Conservation (phyloP, 441 rosid species). For the Populus hybrid region DNA sequence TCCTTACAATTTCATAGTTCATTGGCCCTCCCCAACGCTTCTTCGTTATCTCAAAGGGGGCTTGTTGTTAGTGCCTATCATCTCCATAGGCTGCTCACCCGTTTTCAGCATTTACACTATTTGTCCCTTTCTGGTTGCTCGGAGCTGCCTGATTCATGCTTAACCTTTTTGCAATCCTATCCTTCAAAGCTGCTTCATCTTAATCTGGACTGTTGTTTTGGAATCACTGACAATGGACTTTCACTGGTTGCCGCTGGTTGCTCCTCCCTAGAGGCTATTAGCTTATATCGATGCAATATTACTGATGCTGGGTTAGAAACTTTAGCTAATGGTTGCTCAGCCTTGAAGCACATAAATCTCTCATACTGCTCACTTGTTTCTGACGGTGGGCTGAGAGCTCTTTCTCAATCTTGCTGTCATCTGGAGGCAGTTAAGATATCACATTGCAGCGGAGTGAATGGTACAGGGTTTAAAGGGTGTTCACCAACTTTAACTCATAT, state of each 20-base stretch:
- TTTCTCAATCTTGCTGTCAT: slow-evolving; percentile 49
- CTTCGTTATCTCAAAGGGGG: slow-evolving; percentile 34
- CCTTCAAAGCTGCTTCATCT: slow-evolving; percentile 54
- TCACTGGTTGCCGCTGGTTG: slow-evolving; percentile 48
- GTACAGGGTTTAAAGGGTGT: slow-evolving; percentile 68
- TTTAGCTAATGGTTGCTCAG: slow-evolving; percentile 44
- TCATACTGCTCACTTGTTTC: slow-evolving; percentile 53
- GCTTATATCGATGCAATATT: slow-evolving; percentile 66
- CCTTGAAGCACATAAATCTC: slow-evolving; percentile 53
- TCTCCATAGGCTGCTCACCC: slow-evolving; percentile 58
- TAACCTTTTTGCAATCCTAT: slow-evolving; percentile 40
- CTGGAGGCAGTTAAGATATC: slow-evolving; percentile 62
- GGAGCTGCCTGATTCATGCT: slow-evolving; percentile 51
- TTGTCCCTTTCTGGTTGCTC: slow-evolving; percentile 77
- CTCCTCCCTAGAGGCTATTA: slow-evolving; percentile 46
- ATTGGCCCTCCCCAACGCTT: slow-evolving; percentile 21
- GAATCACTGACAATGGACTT: slow-evolving; percentile 60
- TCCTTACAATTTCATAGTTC: slow-evolving; percentile 66
- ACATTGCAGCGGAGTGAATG: slow-evolving; percentile 46
- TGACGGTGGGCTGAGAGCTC: slow-evolving; percentile 48
- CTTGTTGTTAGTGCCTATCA: slow-evolving; percentile 37
- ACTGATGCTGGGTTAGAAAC: slow-evolving; percentile 60
- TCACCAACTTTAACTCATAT: slow-evolving; percentile 48
- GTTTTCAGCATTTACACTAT: slow-evolving; percentile 55
- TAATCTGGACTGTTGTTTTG: slow-evolving; percentile 69